Percentiles rank a stretch among this genome's conserved stretches.
Evolutionary conservation across 2,329 filamentous ascomycete genomes (phyloP).

Genomic region (Huntiella savannae): DNA sequence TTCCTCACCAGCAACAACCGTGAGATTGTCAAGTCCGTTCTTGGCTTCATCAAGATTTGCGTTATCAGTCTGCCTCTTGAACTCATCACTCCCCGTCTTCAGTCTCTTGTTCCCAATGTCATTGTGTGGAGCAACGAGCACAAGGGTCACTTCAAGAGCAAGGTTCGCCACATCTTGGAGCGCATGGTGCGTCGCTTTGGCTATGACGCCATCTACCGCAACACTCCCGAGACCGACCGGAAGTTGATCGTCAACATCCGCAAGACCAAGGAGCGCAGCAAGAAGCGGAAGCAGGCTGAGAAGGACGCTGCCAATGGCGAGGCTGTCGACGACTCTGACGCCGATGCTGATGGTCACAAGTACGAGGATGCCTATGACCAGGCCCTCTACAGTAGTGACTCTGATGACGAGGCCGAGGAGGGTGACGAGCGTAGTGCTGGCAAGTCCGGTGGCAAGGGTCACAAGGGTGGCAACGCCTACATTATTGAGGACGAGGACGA

Average conservation of each 20-base stretch:
- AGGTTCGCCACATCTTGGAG: conserved; percentile 96
- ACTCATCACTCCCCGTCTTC: conserved; percentile 59
- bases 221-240: conserved; percentile 68
- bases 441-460: conserved; percentile 15
- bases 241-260: conserved; percentile 89
- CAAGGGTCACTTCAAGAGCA: conserved; percentile 89
- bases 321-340: conserved; percentile 14
- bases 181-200: conserved; percentile 85
- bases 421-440: conserved; percentile 15
- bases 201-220: conserved; percentile 56
- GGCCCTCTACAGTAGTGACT: conserved; percentile 74
- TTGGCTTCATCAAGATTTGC: conserved; percentile 94
- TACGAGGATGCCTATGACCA: conserved; percentile 92
- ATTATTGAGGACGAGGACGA: conserved; percentile 92
- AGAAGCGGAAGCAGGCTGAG: conserved; percentile 66
- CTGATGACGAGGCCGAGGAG: conserved; percentile 35
- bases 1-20: conserved; percentile 94
- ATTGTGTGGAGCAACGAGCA: conserved; percentile 97
- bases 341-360: conserved; percentile 27
- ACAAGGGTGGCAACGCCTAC: conserved; percentile 53
- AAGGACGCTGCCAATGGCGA: conserved; percentile 27
- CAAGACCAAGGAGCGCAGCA: conserved; percentile 79
- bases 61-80: conserved; percentile 67
- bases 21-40: conserved; percentile 83
- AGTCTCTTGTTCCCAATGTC: conserved; percentile 65